Evolutionary conservation across 1,284 basidiomycete species (phyloP), one percentile per base, ranked within the genome.

Genomic region (Papiliotrema nemorosa): DNA sequence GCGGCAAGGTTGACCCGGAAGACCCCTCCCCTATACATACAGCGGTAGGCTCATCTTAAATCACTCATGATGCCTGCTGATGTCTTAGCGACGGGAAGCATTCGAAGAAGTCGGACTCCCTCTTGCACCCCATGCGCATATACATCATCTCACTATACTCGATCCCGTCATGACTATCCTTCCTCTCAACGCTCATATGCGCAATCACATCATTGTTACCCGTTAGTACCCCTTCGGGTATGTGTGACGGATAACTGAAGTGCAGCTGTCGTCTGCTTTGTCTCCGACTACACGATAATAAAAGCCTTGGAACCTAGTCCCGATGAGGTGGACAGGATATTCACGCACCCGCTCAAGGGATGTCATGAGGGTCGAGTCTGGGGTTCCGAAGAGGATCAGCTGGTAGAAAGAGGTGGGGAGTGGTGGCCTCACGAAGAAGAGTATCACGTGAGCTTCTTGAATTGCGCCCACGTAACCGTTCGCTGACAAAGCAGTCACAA

Each of bases 21-120:
- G 41, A 50, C 18, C 49, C 41, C 16, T 44, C 49, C 7, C 74
- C 85, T 1, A 69, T 85, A 12, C 74, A 80, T 42, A 89, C 90
- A 37, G 90, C 90, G 14, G 88, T 91, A 66, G 73, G 83, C 62
- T 26, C n/a, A 34, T 14, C 13, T 22, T 27, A 12, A 18, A 3
- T 18, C 27, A 6, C 16, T 31, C 16, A 18, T 44, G 18, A n/a
- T 3, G 34, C n/a, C n/a, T n/a, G n/a, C 20, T 39, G 27, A n/a
- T 18, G 21, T 26, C 7, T 5, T 62, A 90, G 88, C 79, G 80
- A 40, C 79, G 89, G 54, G 89, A 92, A 74, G 90, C 89, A 0
- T 70, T 82, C 55, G 89, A 92, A 73, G 90, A 92, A 75, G 84
- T 90, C 14, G 81, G 73, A 1, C 77, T 92, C 0, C 84, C 88